These are phyloP conservation scores for Pseudonectria foliicola DNA, from an alignment of 2,329 filamentous ascomycete species.

Conservation along the genomic window DNA sequence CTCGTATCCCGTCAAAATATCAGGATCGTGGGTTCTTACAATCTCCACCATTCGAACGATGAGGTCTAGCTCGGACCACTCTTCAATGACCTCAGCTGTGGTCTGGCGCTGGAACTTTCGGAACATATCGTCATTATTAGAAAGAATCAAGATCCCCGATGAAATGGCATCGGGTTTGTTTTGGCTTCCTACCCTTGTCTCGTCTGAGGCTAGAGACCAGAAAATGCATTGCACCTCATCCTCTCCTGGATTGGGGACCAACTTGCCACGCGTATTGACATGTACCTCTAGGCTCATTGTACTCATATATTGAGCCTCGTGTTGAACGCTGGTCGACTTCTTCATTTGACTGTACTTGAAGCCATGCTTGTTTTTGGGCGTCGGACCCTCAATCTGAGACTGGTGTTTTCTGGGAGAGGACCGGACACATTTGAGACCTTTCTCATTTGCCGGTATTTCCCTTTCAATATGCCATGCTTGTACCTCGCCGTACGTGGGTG, in stretches of 20 bases:
- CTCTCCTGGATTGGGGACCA: slow-evolving; percentile 82
- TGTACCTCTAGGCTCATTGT: slow-evolving; percentile 92
- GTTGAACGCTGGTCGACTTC: slow-evolving; percentile 67
- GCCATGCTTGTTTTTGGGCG: slow-evolving; percentile 71
- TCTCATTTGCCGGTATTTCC: slow-evolving; percentile 5
- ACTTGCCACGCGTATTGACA: slow-evolving; percentile 72
- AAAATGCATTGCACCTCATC: slow-evolving; percentile 86
- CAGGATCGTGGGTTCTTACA: slow-evolving; percentile 77
- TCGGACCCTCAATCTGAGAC: slow-evolving; percentile 85
- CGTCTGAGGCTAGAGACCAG: slow-evolving; percentile 79
- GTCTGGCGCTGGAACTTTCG: slow-evolving; percentile 56
- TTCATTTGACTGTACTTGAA: slow-evolving; percentile 80
- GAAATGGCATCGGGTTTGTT: slow-evolving; percentile 42
- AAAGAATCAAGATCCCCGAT: slow-evolving; percentile 67
- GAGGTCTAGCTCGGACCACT: slow-evolving; percentile 74
- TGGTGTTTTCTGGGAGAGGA: slow-evolving; percentile 35
- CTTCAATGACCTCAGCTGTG: slow-evolving; percentile 60
- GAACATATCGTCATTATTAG: slow-evolving; percentile 51
- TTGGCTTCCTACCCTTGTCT: slow-evolving; percentile 44
- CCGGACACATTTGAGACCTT: slow-evolving; percentile 12
- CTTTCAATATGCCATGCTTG: slow-evolving; percentile 54
- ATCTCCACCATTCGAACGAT: slow-evolving; percentile 82
- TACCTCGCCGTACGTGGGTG: slow-evolving; percentile 67
- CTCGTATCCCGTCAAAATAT: slow-evolving; percentile 91
- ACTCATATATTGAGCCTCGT: slow-evolving; percentile 91